A percentile compares a stretch with the other conserved stretches of the same genome.
Evolutionary conservation across 1,284 basidiomycete genomes (phyloP).

Genomic region (Xanthoconium separans): DNA sequence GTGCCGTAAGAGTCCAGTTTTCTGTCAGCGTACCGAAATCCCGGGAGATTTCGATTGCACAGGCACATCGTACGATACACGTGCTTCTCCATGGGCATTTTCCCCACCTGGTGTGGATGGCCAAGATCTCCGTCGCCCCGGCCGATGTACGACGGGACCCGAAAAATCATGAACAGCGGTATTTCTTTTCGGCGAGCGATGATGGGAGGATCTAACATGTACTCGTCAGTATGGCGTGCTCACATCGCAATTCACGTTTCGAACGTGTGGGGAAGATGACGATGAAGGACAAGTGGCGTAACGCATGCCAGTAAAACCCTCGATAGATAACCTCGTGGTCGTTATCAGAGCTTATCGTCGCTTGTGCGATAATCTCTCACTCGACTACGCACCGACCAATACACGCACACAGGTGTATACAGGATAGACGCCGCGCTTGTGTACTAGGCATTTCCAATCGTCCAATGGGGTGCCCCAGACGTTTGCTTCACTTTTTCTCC

Average conservation of each 20-base stretch:
- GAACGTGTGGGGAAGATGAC: not conserved
- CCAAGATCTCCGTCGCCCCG: not conserved
- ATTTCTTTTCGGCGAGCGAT: not conserved
- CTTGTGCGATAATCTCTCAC: not conserved
- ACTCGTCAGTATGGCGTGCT: slow-evolving; percentile 13
- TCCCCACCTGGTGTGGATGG: not conserved
- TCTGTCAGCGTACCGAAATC: not conserved
- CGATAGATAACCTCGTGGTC: slow-evolving; percentile 14
- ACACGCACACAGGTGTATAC: slow-evolving; percentile 8
- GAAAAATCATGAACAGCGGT: not conserved
- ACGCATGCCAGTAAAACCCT: slow-evolving; percentile 7
- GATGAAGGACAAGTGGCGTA: not conserved
- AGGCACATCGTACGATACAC: not conserved
- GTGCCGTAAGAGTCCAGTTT: not conserved
- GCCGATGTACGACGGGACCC: not conserved
- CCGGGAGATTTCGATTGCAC: not conserved
- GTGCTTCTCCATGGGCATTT: not conserved
- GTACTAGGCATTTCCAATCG: not conserved
- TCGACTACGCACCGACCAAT: not conserved
- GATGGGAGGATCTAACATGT: not conserved
- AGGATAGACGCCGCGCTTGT: not conserved
- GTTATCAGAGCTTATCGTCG: slow-evolving; percentile 18
- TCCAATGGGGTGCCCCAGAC: slow-evolving; percentile 12
- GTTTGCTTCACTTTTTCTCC: not conserved
- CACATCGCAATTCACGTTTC: slow-evolving; percentile 5